phyloP scores from a whole-genome alignment of 2,329 filamentous ascomycete species.

The Penicillium decumbens region DNA sequence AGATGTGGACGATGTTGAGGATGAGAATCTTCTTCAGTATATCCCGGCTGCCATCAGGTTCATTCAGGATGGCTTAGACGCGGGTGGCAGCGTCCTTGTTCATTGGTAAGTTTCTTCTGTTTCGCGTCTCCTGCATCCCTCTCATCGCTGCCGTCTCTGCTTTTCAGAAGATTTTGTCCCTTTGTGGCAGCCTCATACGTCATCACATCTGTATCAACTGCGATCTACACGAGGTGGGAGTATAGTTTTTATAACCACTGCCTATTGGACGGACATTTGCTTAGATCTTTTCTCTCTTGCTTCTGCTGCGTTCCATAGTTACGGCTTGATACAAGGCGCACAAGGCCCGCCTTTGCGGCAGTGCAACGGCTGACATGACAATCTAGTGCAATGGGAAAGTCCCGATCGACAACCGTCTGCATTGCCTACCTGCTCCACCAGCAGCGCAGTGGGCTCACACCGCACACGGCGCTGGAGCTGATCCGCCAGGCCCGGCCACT shows the following conservation, averaged over 20 bases:
- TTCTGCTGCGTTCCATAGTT: not conserved
- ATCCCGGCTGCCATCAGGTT: constrained; percentile 75
- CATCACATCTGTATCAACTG: constrained; percentile 10
- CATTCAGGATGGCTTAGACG: constrained; percentile 69
- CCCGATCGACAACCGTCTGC: constrained; percentile 77
- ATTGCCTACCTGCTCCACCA: constrained; percentile 75
- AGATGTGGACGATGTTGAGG: constrained; percentile 84
- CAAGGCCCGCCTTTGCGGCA: not conserved
- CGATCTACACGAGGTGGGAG: constrained; percentile 14
- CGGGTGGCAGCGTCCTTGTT: constrained; percentile 58
- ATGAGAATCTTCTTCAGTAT: constrained; percentile 78
- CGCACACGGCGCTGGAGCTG: constrained; percentile 63
- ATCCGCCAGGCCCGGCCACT: constrained; percentile 68
- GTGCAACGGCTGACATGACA: constrained; percentile 8
- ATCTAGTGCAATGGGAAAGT: constrained; percentile 90
- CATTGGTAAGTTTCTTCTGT: constrained; percentile 58
- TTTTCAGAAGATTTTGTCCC: not conserved
- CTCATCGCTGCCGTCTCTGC: not conserved
- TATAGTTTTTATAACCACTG: constrained; percentile 1
- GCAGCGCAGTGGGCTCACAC: constrained; percentile 54
- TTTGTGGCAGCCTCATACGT: constrained; percentile 12
- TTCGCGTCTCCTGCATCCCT: constrained; percentile 4
- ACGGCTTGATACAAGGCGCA: not conserved
- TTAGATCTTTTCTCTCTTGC: constrained; percentile 1
- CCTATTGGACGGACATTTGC: constrained; percentile 6